A percentile compares a stretch with the other conserved stretches of the same genome.
Conservation (phyloP, 2,329 filamentous ascomycete species). For the Capronia epimyces region DNA sequence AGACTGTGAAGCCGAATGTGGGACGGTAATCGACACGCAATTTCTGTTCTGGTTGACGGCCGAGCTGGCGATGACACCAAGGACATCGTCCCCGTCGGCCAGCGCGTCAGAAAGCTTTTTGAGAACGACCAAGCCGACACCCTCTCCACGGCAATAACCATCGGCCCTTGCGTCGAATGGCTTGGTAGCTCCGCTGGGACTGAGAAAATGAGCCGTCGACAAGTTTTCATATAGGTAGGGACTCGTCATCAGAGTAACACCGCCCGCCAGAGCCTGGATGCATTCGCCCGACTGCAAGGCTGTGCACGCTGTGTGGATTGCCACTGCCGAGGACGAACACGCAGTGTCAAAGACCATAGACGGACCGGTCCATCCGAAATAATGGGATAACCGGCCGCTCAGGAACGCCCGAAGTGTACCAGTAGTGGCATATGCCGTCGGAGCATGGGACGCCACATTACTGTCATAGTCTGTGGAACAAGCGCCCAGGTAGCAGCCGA, state of each 20-base stretch:
- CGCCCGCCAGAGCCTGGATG: background rate
- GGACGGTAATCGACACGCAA: conserved; percentile 25
- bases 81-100: conserved; percentile 23
- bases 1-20: conserved; percentile 18
- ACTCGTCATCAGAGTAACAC: background rate
- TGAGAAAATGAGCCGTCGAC: background rate
- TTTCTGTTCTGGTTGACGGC: conserved; percentile 27
- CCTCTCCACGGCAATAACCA: conserved; percentile 32
- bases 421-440: background rate
- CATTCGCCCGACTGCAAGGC: background rate
- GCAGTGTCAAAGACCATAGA: background rate
- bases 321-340: background rate
- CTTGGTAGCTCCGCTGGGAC: too few species aligned
- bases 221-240: background rate
- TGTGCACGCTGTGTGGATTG: background rate
- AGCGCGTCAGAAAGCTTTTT: conserved; percentile 26
- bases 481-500: background rate
- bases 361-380: background rate
- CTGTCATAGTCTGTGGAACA: background rate
- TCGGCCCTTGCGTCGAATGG: conserved; percentile 22
- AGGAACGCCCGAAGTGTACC: background rate
- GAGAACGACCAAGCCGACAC: conserved; percentile 25
- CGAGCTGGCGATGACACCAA: conserved; percentile 26
- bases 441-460: background rate
- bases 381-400: background rate